A percentile compares a stretch with the other conserved stretches of the same genome.
Conservation (phyloP, 805 yeast species). For the Pichia eremophila region DNA sequence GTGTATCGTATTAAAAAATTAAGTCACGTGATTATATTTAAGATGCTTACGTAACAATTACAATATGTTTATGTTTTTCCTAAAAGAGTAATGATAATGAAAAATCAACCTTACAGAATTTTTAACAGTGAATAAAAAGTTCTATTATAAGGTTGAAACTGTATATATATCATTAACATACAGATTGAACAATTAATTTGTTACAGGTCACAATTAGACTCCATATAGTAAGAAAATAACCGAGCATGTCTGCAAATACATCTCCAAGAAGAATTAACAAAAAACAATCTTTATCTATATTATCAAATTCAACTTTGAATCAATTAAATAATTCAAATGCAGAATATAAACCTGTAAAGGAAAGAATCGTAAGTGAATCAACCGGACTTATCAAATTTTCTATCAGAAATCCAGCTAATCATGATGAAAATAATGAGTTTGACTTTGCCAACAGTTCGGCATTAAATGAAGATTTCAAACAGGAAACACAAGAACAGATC, state of each 20-base stretch:
- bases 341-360: conserved; percentile 21
- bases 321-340: conserved; percentile 12
- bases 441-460: background rate
- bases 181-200: too few species aligned
- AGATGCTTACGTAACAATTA: background rate
- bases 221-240: background rate
- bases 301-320: conserved; percentile 21
- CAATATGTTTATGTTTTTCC: background rate
- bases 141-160: too few species aligned
- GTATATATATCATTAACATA: too few species aligned
- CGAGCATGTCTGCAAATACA: conserved; percentile 1
- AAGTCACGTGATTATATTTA: background rate
- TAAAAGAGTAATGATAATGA: background rate
- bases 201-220: too few species aligned
- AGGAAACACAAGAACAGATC: too few species aligned
- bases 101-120: too few species aligned
- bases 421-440: background rate
- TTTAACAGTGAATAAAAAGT: too few species aligned
- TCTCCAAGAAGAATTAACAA: conserved; percentile 11
- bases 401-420: conserved; percentile 12
- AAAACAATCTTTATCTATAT: conserved; percentile 27
- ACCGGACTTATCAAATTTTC: conserved; percentile 44
- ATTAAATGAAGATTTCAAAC: background rate
- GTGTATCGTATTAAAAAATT: too few species aligned
- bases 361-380: conserved; percentile 38